These are phyloP conservation scores for Panicum hallii DNA, from an alignment of 202 grass and related monocot genomes.

Conservation along the genomic window DNA sequence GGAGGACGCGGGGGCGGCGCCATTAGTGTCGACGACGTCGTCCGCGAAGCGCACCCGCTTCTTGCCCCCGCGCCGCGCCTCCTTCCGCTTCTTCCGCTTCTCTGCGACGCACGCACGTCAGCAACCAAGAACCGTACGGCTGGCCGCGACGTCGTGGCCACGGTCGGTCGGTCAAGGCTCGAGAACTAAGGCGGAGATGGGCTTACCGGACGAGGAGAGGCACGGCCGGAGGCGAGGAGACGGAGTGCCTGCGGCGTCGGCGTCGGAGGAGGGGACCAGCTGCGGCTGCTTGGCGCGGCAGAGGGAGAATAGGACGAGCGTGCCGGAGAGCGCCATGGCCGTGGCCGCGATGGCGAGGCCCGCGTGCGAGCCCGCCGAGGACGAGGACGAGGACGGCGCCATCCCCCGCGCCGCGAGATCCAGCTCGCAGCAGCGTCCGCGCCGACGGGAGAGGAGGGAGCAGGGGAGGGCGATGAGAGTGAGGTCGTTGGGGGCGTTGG, in stretches of 20 bases:
- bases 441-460: background rate
- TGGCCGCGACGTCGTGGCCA: no score
- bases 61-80: constrained; percentile 54
- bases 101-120: constrained; percentile 36
- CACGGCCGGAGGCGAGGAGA: constrained; percentile 55
- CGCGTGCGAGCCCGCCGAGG: constrained; percentile 49
- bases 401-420: background rate
- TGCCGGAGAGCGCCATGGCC: constrained; percentile 92
- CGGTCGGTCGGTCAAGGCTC: no score
- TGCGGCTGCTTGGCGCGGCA: constrained; percentile 60
- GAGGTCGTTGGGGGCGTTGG: constrained; percentile 36
- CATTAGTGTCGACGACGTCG: constrained; percentile 62
- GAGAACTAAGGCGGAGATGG: background rate
- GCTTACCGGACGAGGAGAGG: constrained; percentile 64
- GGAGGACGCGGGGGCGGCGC: background rate
- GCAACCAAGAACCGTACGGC: background rate
- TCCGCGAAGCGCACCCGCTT: constrained; percentile 90
- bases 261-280: background rate
- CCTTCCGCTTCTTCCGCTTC: constrained; percentile 62
- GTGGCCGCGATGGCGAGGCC: constrained; percentile 73
- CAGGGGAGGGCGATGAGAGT: no score
- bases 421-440: no score
- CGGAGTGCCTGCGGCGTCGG: background rate
- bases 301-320: constrained; percentile 76
- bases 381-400: constrained; percentile 5